Evolutionary conservation across 139 green algal species (phyloP), one percentile per base, ranked within the genome.

Genomic region (Marvania coccoides): DNA sequence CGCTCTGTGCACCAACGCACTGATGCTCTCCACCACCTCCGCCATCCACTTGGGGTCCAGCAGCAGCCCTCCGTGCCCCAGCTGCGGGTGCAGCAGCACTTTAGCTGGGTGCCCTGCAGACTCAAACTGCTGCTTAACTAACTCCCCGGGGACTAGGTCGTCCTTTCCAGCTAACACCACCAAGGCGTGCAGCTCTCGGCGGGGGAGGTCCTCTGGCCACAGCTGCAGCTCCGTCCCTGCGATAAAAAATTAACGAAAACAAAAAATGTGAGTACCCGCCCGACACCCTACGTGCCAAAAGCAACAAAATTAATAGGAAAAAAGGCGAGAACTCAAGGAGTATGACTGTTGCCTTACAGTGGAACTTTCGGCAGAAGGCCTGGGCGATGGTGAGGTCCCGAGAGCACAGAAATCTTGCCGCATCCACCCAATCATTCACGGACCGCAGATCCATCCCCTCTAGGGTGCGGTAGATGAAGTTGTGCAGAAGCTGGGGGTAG

Each of bases 291-390:
- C n/a, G n/a, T n/a, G n/a, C n/a, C n/a, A n/a, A n/a, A n/a, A n/a
- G n/a, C n/a, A n/a, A n/a, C n/a, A n/a, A n/a, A n/a, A n/a, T n/a
- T n/a, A n/a, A n/a, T n/a, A n/a, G n/a, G n/a, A n/a, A n/a, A n/a
- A n/a, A n/a, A n/a, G n/a, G n/a, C n/a, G n/a, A n/a, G n/a, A n/a
- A n/a, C n/a, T n/a, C n/a, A n/a, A n/a, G n/a, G n/a, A n/a, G n/a
- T n/a, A n/a, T n/a, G n/a, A n/a, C n/a, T n/a, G n/a, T n/a, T n/a
- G n/a, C n/a, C n/a, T n/a, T n/a, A n/a, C n/a, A 84, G 3, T 67
- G 35, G 42, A 85, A 85, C 34, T 73, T 69, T 47, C 79, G 68
- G 68, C 79, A 85, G 63, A 85, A 85, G 45, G 75, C 72, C 67
- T 84, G 77, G 19, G 75, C 61, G 37, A 85, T 81, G 45, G 65